phyloP scores from a whole-genome alignment of 164 flowering plant genomes.

The Malania oleifera region DNA sequence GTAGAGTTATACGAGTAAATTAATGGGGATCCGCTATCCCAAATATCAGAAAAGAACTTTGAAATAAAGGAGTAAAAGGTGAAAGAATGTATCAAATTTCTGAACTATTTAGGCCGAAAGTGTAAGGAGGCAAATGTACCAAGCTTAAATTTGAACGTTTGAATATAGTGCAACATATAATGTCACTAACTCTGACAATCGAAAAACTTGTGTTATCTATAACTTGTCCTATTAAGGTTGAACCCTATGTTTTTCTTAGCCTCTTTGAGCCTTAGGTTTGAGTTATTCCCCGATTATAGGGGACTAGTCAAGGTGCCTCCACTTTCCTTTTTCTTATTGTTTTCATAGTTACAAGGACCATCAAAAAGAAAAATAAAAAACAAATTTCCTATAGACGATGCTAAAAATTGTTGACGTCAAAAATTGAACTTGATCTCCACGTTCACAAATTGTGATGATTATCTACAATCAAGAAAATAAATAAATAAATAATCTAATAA shows the following conservation, averaged over 20 bases:
- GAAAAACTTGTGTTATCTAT: background rate
- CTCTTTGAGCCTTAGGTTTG: no score
- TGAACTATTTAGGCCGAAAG: slow-evolving; percentile 16
- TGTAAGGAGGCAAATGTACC: slow-evolving; percentile 13
- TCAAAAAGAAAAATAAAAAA: no score
- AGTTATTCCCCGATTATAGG: no score
- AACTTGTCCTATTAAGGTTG: background rate
- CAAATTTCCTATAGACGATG: no score
- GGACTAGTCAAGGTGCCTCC: no score
- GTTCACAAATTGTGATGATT: no score
- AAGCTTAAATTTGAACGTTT: slow-evolving; percentile 2
- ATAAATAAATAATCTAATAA: no score
- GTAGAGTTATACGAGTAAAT: slow-evolving; percentile 21
- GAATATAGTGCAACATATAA: background rate
- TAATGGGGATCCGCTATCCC: slow-evolving; percentile 17
- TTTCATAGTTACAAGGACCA: no score
- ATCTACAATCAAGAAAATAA: no score
- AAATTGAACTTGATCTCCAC: no score
- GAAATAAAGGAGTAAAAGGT: slow-evolving; percentile 39
- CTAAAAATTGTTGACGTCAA: no score
- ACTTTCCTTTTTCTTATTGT: no score
- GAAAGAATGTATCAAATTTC: slow-evolving; percentile 31
- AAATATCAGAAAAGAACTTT: slow-evolving; percentile 19
- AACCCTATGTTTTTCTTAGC: background rate
- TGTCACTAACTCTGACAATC: background rate